Evolutionary conservation across 768 basidiomycete species (phyloP).

Genomic region (Trametes coccinea): DNA sequence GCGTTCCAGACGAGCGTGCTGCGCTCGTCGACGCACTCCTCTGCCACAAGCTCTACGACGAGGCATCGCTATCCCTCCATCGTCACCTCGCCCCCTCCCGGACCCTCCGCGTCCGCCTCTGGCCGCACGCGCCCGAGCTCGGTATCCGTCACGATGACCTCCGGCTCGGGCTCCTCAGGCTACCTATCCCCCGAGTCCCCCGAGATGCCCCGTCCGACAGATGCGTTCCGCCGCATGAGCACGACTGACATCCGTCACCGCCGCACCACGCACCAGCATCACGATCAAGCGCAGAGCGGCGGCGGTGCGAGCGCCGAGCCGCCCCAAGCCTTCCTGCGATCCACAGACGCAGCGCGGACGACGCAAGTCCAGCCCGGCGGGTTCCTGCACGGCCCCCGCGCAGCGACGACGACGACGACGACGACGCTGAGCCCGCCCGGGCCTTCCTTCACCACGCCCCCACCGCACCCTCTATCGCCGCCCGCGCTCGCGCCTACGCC

Average conservation of each 20-base stretch:
- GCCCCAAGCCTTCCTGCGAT: background rate
- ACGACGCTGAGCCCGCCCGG: background rate
- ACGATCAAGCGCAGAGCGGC: background rate
- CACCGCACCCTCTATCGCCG: constrained; percentile 13
- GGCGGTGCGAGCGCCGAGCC: background rate
- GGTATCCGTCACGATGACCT: background rate
- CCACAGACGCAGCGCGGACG: background rate
- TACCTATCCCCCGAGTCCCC: constrained; percentile 8
- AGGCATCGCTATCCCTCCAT: constrained; percentile 23
- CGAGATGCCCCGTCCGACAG: constrained; percentile 16
- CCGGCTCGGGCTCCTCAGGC: background rate
- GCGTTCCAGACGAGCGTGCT: constrained; percentile 29
- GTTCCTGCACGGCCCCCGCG: background rate
- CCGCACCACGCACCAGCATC: constrained; percentile 1
- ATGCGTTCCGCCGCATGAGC: constrained; percentile 22
- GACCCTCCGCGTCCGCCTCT: background rate
- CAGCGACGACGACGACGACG: too few relatives aligned
- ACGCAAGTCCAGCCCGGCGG: constrained; percentile 2
- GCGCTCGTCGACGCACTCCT: constrained; percentile 17
- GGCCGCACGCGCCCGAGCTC: constrained; percentile 11
- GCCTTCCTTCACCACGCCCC: constrained; percentile 3
- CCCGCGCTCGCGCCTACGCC: constrained; percentile 4
- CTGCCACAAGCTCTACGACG: background rate
- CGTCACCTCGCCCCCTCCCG: constrained; percentile 3
- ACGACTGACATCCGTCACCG: constrained; percentile 23